phyloP scores from a whole-genome alignment of 768 basidiomycete genomes.

The Podaxis sp. region DNA sequence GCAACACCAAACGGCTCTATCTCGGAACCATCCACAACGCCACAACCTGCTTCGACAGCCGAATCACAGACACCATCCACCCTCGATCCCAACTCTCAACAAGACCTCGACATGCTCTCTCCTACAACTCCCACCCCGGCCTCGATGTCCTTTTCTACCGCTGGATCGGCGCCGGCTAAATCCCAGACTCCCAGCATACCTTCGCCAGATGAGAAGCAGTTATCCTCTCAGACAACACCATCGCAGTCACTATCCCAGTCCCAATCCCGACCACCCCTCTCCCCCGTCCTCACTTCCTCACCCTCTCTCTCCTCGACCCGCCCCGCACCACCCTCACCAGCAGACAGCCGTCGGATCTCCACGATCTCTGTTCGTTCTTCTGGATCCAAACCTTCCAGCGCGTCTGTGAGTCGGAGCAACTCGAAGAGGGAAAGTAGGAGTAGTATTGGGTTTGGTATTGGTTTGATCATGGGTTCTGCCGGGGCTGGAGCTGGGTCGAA shows the following conservation, averaged over 20 bases:
- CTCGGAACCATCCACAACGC: slow-evolving; percentile 10
- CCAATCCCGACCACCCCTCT: neutral
- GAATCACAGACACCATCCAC: slow-evolving; percentile 7
- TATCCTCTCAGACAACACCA: neutral
- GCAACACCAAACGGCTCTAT: neutral
- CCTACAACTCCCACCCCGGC: slow-evolving; percentile 28
- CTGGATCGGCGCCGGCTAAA: neutral
- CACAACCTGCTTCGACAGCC: slow-evolving; percentile 9
- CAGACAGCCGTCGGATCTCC: slow-evolving; percentile 2
- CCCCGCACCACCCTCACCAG: slow-evolving; percentile 3
- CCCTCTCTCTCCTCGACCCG: neutral
- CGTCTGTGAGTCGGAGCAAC: neutral
- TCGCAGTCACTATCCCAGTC: neutral
- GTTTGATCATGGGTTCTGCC: neutral
- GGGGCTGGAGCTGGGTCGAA: neutral
- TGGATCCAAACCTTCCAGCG: neutral
- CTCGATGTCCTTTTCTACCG: slow-evolving; percentile 22
- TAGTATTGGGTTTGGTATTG: neutral
- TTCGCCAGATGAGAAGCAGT: slow-evolving; percentile 14
- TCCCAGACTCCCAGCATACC: neutral
- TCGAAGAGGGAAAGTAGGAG: neutral
- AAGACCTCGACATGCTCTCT: slow-evolving; percentile 17
- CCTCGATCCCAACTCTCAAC: slow-evolving; percentile 6
- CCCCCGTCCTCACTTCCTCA: neutral
- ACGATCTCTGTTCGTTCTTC: slow-evolving; percentile 1